Evolutionary conservation across 225 moss, liverwort and hornwort species (phyloP).

Genomic region (Anthoceros angustus): DNA sequence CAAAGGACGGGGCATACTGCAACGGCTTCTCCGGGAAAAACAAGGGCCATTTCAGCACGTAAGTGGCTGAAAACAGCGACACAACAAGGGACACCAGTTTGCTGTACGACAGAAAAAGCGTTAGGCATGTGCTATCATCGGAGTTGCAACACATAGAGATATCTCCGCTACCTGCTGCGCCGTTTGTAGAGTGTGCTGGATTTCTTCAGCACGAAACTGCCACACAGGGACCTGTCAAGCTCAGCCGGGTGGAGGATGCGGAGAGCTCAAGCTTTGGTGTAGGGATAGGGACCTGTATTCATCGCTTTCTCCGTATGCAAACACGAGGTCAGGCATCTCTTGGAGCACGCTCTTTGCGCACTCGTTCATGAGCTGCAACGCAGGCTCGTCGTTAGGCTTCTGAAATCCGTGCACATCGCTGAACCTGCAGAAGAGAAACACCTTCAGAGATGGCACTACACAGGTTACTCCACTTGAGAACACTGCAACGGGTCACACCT

Average conservation of each 20-base stretch:
- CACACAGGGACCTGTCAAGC: slow-evolving; percentile 9
- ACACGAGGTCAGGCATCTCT: slow-evolving; percentile 53
- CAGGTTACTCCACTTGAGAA: neutral
- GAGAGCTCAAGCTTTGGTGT: neutral
- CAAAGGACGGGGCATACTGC: slow-evolving; percentile 62
- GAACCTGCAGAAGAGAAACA: slow-evolving; percentile 21
- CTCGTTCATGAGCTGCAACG: slow-evolving; percentile 74
- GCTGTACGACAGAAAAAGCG: slow-evolving; percentile 28
- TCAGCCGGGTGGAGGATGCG: slow-evolving; percentile 4
- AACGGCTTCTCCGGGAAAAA: slow-evolving; percentile 38
- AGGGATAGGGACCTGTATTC: slow-evolving; percentile 43
- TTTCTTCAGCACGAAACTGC: slow-evolving; percentile 85
- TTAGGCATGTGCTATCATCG: neutral
- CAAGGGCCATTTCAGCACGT: slow-evolving; percentile 69
- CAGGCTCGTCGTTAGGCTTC: slow-evolving; percentile 70
- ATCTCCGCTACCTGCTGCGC: slow-evolving; percentile 34
- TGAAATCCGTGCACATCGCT: slow-evolving; percentile 58
- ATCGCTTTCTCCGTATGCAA: slow-evolving; percentile 85
- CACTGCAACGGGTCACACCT: slow-evolving; percentile 17
- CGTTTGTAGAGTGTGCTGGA: slow-evolving; percentile 58
- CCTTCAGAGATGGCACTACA: neutral
- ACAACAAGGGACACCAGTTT: slow-evolving; percentile 63
- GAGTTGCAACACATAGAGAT: neutral
- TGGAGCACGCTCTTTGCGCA: slow-evolving; percentile 56
- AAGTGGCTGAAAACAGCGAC: slow-evolving; percentile 64